Evolutionary conservation across 352 stramenopile species (phyloP), one percentile per base, ranked within the genome.

Genomic region (Globisporangium nodosum): DNA sequence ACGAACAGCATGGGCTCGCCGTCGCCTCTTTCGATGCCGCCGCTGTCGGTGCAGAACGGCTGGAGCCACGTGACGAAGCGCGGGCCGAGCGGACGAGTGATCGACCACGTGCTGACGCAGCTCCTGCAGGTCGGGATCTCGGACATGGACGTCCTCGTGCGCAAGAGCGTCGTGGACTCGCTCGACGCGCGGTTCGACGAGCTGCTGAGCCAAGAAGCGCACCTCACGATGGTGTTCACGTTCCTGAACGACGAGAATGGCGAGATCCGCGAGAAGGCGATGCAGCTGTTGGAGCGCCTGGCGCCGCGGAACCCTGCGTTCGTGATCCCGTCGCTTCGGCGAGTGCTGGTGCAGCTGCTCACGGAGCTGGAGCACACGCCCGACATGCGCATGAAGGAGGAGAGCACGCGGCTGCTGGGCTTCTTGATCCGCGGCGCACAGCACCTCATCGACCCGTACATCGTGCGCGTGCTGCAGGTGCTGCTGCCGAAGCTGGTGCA

Each of bases 301-400:
- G 92, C 96, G 18, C 71, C 81, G 18, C 71, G 91, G 3, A 99
- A 99, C 71, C 97, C 97, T 31, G 96, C 96, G 15, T 92, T 96
- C 52, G 94, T 99, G 31, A 90, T 98, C 54, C 96, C 97, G 9
- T 88, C 90, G 6, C 75, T 99, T 53, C 78, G 97, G 5, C 78
- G 92, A 7, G 88, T 98, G 53, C 75, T 99, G 0, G 85, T 97
- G 20, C 88, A 98, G 69, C 64, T 99, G 5, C 87, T 99, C 45
- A 92, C 97, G 0, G 94, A 99, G 67, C 66, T 99, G 6, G 81
- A 95, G 42, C 97, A 98, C 68, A 92, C 90, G 5, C 79, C 93
- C 0, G 94, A 96, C 42, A 59, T 81, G 21, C 76, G 74, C 33
- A 88, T 91, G 66, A 77, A 82, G n/a, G 90, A 97, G 64, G 87